Conservation (phyloP, 169 alveolate species). For the Amoebophrya sp. region DNA sequence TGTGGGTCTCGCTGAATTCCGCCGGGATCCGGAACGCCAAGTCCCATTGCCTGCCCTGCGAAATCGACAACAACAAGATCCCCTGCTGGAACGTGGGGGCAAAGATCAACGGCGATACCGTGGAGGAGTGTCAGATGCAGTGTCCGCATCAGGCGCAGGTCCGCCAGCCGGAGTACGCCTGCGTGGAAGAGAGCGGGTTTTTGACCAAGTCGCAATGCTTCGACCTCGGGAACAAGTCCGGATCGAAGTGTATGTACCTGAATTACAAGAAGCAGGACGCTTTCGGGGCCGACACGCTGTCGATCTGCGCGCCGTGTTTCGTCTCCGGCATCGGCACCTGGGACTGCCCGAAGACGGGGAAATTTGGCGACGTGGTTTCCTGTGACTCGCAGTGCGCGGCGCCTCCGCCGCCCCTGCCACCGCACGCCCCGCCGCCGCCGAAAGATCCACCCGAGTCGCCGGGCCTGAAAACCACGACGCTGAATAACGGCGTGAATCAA, state of each 20-base stretch:
- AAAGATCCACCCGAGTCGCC: not conserved
- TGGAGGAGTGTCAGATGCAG: not conserved
- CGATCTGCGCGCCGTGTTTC: not conserved
- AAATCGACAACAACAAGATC: not conserved
- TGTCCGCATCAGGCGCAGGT: not conserved
- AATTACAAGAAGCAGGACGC: not conserved
- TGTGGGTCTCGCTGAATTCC: not conserved
- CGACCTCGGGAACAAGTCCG: not conserved
- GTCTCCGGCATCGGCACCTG: not conserved
- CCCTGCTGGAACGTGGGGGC: not conserved
- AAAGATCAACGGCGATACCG: not conserved
- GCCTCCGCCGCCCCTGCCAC: not conserved
- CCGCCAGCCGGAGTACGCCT: not conserved
- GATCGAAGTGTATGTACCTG: not conserved
- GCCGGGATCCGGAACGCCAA: not conserved
- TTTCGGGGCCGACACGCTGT: not conserved
- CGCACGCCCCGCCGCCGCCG: not conserved
- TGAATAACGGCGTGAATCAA: no score
- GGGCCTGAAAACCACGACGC: not conserved
- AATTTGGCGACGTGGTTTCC: not conserved
- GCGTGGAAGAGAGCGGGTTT: not conserved
- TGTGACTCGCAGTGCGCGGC: not conserved
- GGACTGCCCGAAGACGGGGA: not conserved
- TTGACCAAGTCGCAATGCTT: not conserved
- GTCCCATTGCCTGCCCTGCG: not conserved